A percentile compares a stretch with the other conserved stretches of the same genome.
Evolutionary conservation across 306 rosid genomes (phyloP).

Genomic region (Albizia julibrissin): DNA sequence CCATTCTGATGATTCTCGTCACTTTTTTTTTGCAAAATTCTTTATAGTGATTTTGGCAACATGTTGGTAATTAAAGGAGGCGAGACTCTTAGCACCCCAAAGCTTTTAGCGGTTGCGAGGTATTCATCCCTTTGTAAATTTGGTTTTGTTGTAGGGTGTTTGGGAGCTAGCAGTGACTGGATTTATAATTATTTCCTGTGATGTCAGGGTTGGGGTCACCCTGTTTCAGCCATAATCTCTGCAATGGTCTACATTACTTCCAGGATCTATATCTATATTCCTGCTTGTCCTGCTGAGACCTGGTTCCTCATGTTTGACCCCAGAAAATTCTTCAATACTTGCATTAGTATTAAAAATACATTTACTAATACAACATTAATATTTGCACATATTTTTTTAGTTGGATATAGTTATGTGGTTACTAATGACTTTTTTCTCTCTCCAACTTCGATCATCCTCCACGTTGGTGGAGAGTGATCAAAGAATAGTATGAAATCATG

Average conservation of each 20-base stretch:
- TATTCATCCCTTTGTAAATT: slow-evolving; percentile 11
- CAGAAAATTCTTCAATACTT: neutral
- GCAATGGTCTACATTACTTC: neutral
- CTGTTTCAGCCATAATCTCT: neutral
- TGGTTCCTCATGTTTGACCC: neutral
- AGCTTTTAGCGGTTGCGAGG: slow-evolving; percentile 13
- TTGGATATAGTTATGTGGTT: neutral
- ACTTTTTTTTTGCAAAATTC: neutral
- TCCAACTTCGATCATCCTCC: neutral
- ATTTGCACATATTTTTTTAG: neutral
- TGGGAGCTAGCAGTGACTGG: slow-evolving; percentile 15
- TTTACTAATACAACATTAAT: neutral
- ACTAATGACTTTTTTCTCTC: neutral
- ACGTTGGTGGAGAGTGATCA: neutral
- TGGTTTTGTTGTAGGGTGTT: slow-evolving; percentile 26
- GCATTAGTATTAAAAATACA: neutral
- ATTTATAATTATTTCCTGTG: slow-evolving; percentile 4
- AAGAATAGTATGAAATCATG: neutral
- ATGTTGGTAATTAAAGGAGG: neutral
- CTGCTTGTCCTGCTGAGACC: neutral
- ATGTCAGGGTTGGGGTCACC: neutral
- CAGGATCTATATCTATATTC: neutral
- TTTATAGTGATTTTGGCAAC: neutral
- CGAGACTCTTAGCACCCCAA: too few species aligned
- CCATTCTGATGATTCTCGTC: neutral